Conservation (phyloP, 768 basidiomycete genomes). For the Chalciporus chontae region DNA sequence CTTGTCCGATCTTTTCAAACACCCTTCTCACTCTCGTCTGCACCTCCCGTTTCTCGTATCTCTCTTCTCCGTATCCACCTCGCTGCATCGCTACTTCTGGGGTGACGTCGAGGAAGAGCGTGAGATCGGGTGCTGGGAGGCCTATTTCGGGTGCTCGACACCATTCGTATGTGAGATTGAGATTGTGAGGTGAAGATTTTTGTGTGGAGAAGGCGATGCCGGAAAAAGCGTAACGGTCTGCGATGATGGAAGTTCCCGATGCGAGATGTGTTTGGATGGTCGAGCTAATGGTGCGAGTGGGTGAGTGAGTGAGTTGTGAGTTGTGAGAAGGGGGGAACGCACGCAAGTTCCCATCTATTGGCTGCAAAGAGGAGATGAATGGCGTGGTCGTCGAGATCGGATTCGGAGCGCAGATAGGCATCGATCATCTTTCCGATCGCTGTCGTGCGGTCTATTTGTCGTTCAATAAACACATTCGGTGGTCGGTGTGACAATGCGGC, state of each 20-base stretch:
- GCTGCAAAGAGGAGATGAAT: slow-evolving; percentile 95
- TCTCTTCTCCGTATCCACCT: slow-evolving; percentile 81
- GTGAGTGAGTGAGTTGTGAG: not conserved
- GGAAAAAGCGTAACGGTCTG: slow-evolving; percentile 95
- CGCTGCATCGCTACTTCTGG: slow-evolving; percentile 65
- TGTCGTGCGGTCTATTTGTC: slow-evolving; percentile 75
- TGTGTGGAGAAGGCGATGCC: slow-evolving; percentile 85
- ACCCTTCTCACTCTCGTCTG: slow-evolving; percentile 60
- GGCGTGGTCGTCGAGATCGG: slow-evolving; percentile 87
- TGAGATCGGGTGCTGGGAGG: slow-evolving; percentile 86
- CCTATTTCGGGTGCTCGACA: slow-evolving; percentile 82
- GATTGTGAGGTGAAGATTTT: slow-evolving; percentile 30
- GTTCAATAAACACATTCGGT: too few species aligned
- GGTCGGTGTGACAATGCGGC: too few species aligned
- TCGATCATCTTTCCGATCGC: slow-evolving; percentile 92
- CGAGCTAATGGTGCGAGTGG: slow-evolving; percentile 38
- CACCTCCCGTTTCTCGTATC: slow-evolving; percentile 81
- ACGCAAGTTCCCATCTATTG: slow-evolving; percentile 96
- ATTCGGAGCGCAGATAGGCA: slow-evolving; percentile 77
- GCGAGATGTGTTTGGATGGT: slow-evolving; percentile 57
- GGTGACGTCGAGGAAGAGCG: slow-evolving; percentile 80
- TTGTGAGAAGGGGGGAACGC: slow-evolving; percentile 22
- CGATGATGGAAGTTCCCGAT: slow-evolving; percentile 70
- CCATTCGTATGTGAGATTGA: slow-evolving; percentile 70
- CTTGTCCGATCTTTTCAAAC: slow-evolving; percentile 55